A percentile compares a stretch with the other conserved stretches of the same genome.
Conservation (phyloP, 192 early-diverging fungal species). For the Ambispora gerdemannii region DNA sequence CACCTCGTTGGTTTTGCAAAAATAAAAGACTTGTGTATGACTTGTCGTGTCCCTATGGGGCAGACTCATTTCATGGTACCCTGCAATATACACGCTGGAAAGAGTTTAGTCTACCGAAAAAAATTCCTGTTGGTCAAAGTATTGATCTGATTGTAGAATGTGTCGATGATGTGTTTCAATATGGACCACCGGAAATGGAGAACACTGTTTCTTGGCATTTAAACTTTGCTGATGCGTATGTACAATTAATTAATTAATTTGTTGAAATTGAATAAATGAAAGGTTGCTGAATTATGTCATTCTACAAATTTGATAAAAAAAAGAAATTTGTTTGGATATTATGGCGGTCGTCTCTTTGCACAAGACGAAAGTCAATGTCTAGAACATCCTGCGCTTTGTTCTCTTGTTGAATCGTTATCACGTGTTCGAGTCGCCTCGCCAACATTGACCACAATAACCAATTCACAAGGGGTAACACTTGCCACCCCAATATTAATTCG, state of each 20-base stretch:
- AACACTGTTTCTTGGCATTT: constrained; percentile 24
- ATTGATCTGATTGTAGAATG: background rate
- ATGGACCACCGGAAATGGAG: constrained; percentile 3
- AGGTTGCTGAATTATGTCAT: no score
- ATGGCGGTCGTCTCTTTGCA: constrained; percentile 19
- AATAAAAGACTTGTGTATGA: constrained; percentile 26
- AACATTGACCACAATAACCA: background rate
- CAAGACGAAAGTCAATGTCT: constrained; percentile 28
- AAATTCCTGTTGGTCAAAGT: background rate
- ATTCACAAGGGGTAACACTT: background rate
- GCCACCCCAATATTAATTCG: constrained; percentile 23
- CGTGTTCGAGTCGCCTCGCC: background rate
- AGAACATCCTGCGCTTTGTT: constrained; percentile 24
- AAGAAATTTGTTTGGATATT: constrained; percentile 22
- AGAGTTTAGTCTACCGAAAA: constrained; percentile 22
- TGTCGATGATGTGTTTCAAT: constrained; percentile 17
- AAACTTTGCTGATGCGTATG: constrained; percentile 23
- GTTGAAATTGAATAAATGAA: background rate
- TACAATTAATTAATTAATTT: background rate
- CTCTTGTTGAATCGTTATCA: constrained; percentile 2
- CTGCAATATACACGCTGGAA: constrained; percentile 21
- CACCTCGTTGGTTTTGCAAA: constrained; percentile 16
- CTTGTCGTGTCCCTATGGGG: constrained; percentile 5
- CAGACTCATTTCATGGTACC: constrained; percentile 22
- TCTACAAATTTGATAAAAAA: background rate